phyloP scores from a whole-genome alignment of 805 yeast genomes.

The Kuraishia ogatae region DNA sequence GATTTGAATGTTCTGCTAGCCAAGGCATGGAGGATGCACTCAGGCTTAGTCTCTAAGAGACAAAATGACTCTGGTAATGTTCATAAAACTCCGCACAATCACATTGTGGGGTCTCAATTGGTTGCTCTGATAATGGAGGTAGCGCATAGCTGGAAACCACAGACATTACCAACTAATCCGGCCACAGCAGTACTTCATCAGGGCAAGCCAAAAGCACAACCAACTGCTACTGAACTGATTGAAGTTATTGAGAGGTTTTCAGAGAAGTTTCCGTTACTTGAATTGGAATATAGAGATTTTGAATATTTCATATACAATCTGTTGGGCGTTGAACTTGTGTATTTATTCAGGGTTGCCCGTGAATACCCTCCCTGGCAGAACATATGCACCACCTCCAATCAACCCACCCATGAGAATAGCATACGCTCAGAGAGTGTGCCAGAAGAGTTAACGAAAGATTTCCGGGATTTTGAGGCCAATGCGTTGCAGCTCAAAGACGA shows the following conservation, averaged over 20 bases:
- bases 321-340: not conserved
- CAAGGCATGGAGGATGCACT: too few species aligned
- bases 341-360: not conserved
- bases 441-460: not conserved
- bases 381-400: not conserved
- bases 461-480: not conserved
- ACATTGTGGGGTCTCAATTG: too few species aligned
- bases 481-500: not conserved
- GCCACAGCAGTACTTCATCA: too few species aligned
- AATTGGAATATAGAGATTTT: not conserved
- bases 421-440: not conserved
- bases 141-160: too few species aligned
- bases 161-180: too few species aligned
- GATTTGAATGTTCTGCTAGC: too few species aligned
- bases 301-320: not conserved
- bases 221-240: too few species aligned
- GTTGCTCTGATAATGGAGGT: too few species aligned
- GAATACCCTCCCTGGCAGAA: not conserved
- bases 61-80: not conserved
- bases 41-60: too few species aligned
- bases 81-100: not conserved
- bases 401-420: not conserved
- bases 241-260: not conserved
- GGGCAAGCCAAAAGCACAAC: too few species aligned
- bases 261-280: not conserved